Base-by-base conservation (phyloP, 441 rosid species). In the Erysimum pusillum region DNA sequence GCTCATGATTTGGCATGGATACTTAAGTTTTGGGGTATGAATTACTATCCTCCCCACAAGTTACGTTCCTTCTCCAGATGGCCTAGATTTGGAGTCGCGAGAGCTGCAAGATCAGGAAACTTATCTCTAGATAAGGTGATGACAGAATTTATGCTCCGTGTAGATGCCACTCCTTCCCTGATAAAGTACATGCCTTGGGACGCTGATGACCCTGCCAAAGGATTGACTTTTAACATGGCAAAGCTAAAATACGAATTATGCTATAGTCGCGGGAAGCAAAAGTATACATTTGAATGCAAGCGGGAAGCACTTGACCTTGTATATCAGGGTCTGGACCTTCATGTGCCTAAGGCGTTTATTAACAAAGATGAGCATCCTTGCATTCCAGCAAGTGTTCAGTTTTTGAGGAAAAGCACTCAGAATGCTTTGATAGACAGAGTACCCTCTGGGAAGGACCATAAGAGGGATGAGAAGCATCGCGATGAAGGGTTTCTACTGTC, bases 1-100 rank as follows among this genome's bases (percentile, higher is more conserved):
- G 96, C 99, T 68, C 97, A 94, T 89, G 99, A 94, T 87, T 77
- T 97, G 67, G 97, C 98, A n/a, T 97, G 99, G 99, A 57, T 94
- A 60, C 58, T 73, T 48, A 94, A 86, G 88, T 94, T 97, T 77
- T 90, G 97, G 90, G 84, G 66, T 73, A 53, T 97, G 92, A 90
- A 94, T 78, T 89, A 89, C 82, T 73, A 84, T 80, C 99, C 99
- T 78, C 99, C 99, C 10, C 96, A 97, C 84, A 97, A 97, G 80
- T 79, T 97, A 78, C 98, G 99, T 14, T 71, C 81, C 58, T 97
- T 97, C 85, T 90, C 99, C 57, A 84, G 98, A 65, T 97, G 91
- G 87, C 95, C 98, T 76, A 97, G 99, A 77, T 97, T 86, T 87
- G 99, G 99, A 57, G 83, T 94, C 73, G 90, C 98, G 28, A 87